Conservation (phyloP, 2,329 filamentous ascomycete genomes). For the Rosellinia necatrix region DNA sequence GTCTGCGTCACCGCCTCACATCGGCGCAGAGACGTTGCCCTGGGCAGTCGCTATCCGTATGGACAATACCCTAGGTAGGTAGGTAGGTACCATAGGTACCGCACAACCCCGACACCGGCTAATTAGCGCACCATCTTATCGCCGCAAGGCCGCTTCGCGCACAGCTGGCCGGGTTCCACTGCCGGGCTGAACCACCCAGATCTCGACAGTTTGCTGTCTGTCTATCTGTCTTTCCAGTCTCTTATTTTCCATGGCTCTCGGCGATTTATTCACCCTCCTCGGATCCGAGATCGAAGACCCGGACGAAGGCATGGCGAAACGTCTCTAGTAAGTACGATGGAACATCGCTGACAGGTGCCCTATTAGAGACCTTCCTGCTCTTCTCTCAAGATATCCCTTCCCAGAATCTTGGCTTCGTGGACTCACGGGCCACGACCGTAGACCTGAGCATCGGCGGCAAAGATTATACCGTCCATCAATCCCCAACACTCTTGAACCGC, state of each 20-base stretch:
- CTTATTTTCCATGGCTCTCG: slow-evolving; percentile 26
- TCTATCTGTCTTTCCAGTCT: not conserved
- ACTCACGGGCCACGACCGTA: slow-evolving; percentile 68
- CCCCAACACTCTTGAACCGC: slow-evolving; percentile 77
- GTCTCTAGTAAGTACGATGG: slow-evolving; percentile 8
- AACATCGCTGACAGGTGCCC: slow-evolving; percentile 13
- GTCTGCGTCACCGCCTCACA: too few relatives aligned
- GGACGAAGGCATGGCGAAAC: slow-evolving; percentile 40
- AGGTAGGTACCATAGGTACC: too few relatives aligned
- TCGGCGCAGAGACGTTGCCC: too few relatives aligned
- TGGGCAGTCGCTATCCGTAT: too few relatives aligned
- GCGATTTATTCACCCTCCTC: slow-evolving; percentile 29
- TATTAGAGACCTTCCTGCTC: slow-evolving; percentile 84
- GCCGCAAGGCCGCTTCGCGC: too few relatives aligned
- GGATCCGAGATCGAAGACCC: slow-evolving; percentile 37
- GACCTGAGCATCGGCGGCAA: slow-evolving; percentile 69
- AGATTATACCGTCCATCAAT: slow-evolving; percentile 81
- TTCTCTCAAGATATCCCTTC: slow-evolving; percentile 78
- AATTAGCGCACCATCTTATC: slow-evolving; percentile 5
- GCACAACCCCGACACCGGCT: too few relatives aligned
- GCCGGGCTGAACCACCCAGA: not conserved
- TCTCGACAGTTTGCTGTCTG: too few relatives aligned
- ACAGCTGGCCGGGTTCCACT: too few relatives aligned
- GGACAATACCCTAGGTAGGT: too few relatives aligned
- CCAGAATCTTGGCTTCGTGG: slow-evolving; percentile 82